A percentile compares a stretch with the other conserved stretches of the same genome.
phyloP scores from a whole-genome alignment of 805 yeast species.

The Hagleromyces aurorensis region DNA sequence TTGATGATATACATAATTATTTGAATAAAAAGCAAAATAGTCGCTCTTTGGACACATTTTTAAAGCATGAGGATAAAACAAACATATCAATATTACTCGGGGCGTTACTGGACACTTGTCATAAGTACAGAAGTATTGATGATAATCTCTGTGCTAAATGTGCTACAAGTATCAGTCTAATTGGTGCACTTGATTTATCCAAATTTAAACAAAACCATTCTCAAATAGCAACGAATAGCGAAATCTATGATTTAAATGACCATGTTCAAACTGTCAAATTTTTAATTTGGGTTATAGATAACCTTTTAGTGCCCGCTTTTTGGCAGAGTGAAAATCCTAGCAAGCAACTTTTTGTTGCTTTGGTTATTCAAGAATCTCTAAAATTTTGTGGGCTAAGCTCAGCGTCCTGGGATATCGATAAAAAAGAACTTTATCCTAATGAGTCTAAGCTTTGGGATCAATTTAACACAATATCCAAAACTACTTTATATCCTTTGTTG shows the following conservation, averaged over 20 bases:
- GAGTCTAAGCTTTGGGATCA: conserved; percentile 46
- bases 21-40: conserved; percentile 42
- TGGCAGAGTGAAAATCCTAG: conserved; percentile 87
- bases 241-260: conserved; percentile 56
- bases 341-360: conserved; percentile 75
- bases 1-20: conserved; percentile 53
- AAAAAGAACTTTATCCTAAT: conserved; percentile 20
- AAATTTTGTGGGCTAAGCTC: conserved; percentile 48
- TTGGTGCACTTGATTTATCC: conserved; percentile 71
- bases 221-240: no score
- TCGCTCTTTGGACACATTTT: conserved; percentile 37
- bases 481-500: conserved; percentile 68
- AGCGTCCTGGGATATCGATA: conserved; percentile 25
- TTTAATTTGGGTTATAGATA: conserved; percentile 55
- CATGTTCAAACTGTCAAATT: conserved; percentile 57
- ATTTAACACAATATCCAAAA: conserved; percentile 57
- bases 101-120: conserved; percentile 48
- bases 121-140: conserved; percentile 43
- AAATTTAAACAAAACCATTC: conserved; percentile 40
- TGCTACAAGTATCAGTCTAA: conserved; percentile 60
- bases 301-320: conserved; percentile 70
- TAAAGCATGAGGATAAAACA: conserved; percentile 27
- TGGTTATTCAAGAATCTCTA: conserved; percentile 80
- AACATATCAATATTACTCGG: conserved; percentile 41
- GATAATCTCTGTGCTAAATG: conserved; percentile 48